These are phyloP conservation scores for Aristolochia contorta DNA, from an alignment of 164 flowering plant genomes.

Conservation along the genomic window DNA sequence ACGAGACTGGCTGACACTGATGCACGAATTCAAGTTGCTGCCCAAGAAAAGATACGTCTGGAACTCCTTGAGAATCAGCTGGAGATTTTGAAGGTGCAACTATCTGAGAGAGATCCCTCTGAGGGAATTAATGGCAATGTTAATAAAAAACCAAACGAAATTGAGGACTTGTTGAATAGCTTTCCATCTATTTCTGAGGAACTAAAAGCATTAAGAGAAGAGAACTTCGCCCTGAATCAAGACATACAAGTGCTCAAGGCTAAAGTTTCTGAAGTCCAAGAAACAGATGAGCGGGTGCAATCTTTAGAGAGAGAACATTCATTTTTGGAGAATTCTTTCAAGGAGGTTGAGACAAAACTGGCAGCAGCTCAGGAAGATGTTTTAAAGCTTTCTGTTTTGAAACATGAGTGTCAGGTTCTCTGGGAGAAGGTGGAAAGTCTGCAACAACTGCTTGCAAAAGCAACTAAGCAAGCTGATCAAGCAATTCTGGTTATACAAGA, in stretches of 20 bases:
- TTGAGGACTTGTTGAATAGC: slow-evolving; percentile 8
- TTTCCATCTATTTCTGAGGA: slow-evolving; percentile 41
- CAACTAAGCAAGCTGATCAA: slow-evolving; percentile 80
- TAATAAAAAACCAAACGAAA: slow-evolving; percentile 10
- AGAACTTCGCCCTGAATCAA: slow-evolving; percentile 51
- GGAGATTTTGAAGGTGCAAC: slow-evolving; percentile 48
- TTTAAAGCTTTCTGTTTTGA: slow-evolving; percentile 45
- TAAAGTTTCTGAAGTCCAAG: slow-evolving; percentile 37
- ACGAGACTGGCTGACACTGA: slow-evolving; percentile 84
- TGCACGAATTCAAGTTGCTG: slow-evolving; percentile 68
- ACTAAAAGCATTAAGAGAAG: slow-evolving; percentile 48
- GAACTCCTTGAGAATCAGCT: slow-evolving; percentile 65
- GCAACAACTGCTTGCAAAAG: slow-evolving; percentile 59
- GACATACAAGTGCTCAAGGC: slow-evolving; percentile 48
- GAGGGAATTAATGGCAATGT: slow-evolving; percentile 16
- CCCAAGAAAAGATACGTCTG: slow-evolving; percentile 74
- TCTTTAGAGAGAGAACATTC: slow-evolving; percentile 57
- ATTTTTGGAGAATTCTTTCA: slow-evolving; percentile 41
- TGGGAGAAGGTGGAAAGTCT: slow-evolving; percentile 60
- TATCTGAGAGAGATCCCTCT: slow-evolving; percentile 29
- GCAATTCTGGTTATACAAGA: slow-evolving; percentile 60
- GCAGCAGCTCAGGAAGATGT: slow-evolving; percentile 61
- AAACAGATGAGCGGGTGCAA: slow-evolving; percentile 52
- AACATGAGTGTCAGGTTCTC: slow-evolving; percentile 53
- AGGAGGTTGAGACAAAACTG: slow-evolving; percentile 54